Evolutionary conservation across 305 asterid genomes (phyloP), one percentile per base, ranked within the genome.

Genomic region (Fraxinus paxiana): DNA sequence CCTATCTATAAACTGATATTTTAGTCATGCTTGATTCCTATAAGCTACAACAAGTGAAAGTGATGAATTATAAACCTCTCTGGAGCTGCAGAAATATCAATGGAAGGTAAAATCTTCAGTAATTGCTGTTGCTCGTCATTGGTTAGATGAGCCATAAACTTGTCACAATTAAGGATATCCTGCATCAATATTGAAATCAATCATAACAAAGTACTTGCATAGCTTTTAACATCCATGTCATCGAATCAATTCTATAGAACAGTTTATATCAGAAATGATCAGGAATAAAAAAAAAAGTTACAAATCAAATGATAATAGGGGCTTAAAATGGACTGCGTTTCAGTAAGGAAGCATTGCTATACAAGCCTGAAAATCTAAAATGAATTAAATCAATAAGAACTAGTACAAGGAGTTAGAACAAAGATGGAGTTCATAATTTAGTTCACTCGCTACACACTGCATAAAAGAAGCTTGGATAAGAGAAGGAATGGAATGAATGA

Each of bases 271-370:
- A 28, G 80, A 78, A 67, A 37, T 18, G 61, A 48, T n/a, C 6
- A 4, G 61, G 28, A 20, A 37, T 37, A 73, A 24, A 84, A 51
- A 97, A 86, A 97, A 86, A 87, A 95, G 96, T 87, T 89, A 90
- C 80, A 93, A 86, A 84, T 91, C 94, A 77, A 91, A 81, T 82
- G 90, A 72, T 43, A 95, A 90, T 31, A 95, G 97, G 61, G 97
- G 92, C 82, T 82, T 89, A 82, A 91, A 95, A 86, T 88, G 92
- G 89, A 84, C 77, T 91, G 99, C 54, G 86, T 83, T 79, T 91
- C 92, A 73, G 89, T 96, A 22, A 96, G 6, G 9, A 51, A 76
- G 74, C 72, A 18, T 4, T 28, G 76, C 30, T 43, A 61, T 18
- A 81, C 38, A 20, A 28, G n/a, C 37, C 73, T 69, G 31, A 41